Conservation (phyloP, 345 rosid species). For the Kandelia obovata region DNA sequence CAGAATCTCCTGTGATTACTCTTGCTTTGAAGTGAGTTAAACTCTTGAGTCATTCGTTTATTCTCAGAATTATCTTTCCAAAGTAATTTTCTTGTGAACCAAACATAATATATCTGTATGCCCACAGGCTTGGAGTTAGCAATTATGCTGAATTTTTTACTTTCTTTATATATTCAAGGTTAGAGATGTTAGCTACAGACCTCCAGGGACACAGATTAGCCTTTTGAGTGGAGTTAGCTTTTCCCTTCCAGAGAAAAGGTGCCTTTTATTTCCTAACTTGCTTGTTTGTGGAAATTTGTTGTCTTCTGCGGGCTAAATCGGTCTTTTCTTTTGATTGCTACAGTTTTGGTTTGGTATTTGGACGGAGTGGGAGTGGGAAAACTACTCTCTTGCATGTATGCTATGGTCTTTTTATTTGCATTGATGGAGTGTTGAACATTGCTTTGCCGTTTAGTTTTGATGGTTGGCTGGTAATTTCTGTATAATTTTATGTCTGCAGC, state of each 20-base stretch:
- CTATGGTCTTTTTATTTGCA: not conserved
- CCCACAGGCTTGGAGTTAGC: too few species aligned
- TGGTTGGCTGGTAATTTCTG: not conserved
- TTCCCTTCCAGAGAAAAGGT: constrained; percentile 78
- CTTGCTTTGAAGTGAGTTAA: constrained; percentile 65
- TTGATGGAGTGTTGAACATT: constrained; percentile 7
- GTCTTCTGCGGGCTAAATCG: constrained; percentile 6
- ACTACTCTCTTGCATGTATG: constrained; percentile 86
- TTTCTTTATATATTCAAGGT: constrained; percentile 33
- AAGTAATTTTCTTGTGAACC: too few species aligned
- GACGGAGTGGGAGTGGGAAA: constrained; percentile 95
- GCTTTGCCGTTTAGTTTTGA: not conserved
- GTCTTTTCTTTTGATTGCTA: constrained; percentile 16
- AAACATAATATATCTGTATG: too few species aligned
- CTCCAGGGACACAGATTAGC: constrained; percentile 75
- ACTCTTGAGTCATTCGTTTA: too few species aligned
- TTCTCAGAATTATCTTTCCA: too few species aligned
- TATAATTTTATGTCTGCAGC: constrained; percentile 36
- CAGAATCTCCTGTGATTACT: constrained; percentile 46
- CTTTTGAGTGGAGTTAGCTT: constrained; percentile 68
- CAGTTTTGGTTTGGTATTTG: constrained; percentile 95
- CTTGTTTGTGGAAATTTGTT: not conserved
- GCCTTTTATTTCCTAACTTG: constrained; percentile 6
- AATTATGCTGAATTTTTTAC: not conserved
- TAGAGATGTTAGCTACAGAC: constrained; percentile 64